Evolutionary conservation across 2,329 filamentous ascomycete genomes (phyloP).

Genomic region (Fusarium sp.): DNA sequence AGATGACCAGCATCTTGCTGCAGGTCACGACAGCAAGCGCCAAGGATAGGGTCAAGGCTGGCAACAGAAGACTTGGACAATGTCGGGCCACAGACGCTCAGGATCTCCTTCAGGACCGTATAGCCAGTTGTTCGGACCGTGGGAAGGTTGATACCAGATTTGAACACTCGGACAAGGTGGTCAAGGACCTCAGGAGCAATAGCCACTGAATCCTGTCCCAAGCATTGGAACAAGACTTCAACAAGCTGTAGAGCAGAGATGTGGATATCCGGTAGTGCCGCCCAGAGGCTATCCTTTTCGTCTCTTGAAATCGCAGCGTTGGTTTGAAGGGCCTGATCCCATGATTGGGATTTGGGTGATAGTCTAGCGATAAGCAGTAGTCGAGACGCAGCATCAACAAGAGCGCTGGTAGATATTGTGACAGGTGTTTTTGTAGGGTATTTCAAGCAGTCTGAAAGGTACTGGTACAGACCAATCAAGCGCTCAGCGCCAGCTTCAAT

Average conservation of each 20-base stretch:
- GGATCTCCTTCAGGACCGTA: constrained; percentile 63
- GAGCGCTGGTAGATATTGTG: constrained; percentile 71
- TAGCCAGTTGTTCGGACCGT: constrained; percentile 72
- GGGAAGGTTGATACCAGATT: constrained; percentile 62
- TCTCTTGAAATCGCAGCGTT: constrained; percentile 81
- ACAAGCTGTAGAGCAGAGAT: constrained; percentile 74
- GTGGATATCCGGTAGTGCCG: constrained; percentile 78
- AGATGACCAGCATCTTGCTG: constrained; percentile 65
- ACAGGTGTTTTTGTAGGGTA: constrained; percentile 74
- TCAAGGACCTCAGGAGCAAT: constrained; percentile 74
- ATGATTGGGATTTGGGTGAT: constrained; percentile 58
- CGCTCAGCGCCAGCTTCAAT: constrained; percentile 79
- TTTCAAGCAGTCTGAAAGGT: constrained; percentile 72
- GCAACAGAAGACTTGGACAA: constrained; percentile 74
- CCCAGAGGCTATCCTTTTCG: constrained; percentile 83
- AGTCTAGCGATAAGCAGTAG: constrained; percentile 73
- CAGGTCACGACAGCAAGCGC: constrained; percentile 79
- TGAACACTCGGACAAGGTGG: constrained; percentile 77
- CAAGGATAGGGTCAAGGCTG: constrained; percentile 70
- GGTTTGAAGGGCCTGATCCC: constrained; percentile 66
- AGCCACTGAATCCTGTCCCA: constrained; percentile 68
- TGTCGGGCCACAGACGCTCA: constrained; percentile 72
- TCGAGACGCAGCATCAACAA: constrained; percentile 76
- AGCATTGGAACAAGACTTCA: constrained; percentile 64
- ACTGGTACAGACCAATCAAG: constrained; percentile 71